Evolutionary conservation across 2,329 filamentous ascomycete genomes (phyloP).

Genomic region (Phyllosticta capitalensis): DNA sequence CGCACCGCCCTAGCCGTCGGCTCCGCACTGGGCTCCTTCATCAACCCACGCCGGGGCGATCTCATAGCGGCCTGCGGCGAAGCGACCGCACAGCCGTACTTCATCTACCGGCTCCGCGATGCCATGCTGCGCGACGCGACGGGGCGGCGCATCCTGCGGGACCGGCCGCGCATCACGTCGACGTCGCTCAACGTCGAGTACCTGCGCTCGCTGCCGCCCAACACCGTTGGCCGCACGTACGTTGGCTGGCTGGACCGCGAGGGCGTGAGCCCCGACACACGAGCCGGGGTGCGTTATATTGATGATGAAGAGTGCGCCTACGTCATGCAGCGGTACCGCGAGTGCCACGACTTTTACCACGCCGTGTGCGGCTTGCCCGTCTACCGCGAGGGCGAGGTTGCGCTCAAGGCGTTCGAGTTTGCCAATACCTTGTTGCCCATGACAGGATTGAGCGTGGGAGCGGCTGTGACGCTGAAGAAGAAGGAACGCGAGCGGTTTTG

Average conservation of each 20-base stretch:
- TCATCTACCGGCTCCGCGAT: slow-evolving; percentile 82
- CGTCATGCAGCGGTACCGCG: slow-evolving; percentile 95
- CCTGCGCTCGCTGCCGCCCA: slow-evolving; percentile 62
- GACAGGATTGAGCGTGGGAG: slow-evolving; percentile 79
- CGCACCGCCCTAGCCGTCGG: slow-evolving; percentile 59
- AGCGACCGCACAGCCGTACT: slow-evolving; percentile 87
- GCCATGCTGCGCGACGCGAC: slow-evolving; percentile 80
- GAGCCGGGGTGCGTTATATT: slow-evolving; percentile 74
- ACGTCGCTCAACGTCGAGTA: slow-evolving; percentile 55
- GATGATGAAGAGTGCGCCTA: slow-evolving; percentile 95
- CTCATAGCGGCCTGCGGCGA: slow-evolving; percentile 92
- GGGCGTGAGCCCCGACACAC: slow-evolving; percentile 84
- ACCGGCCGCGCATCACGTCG: slow-evolving; percentile 80
- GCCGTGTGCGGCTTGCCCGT: slow-evolving; percentile 84
- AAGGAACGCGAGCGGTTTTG: slow-evolving; percentile 59
- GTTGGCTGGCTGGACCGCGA: slow-evolving; percentile 88
- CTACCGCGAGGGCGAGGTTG: slow-evolving; percentile 90
- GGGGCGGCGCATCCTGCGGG: slow-evolving; percentile 81
- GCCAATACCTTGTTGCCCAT: slow-evolving; percentile 90
- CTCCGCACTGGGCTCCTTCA: slow-evolving; percentile 49
- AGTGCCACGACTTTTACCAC: slow-evolving; percentile 97
- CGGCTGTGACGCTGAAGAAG: slow-evolving; percentile 54
- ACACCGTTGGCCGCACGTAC: slow-evolving; percentile 73
- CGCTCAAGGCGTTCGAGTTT: slow-evolving; percentile 97
- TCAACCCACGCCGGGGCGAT: slow-evolving; percentile 78